Evolutionary conservation across 2,329 filamentous ascomycete species (phyloP), one percentile per base, ranked within the genome.

Genomic region (Teratosphaeriaceae sp.): DNA sequence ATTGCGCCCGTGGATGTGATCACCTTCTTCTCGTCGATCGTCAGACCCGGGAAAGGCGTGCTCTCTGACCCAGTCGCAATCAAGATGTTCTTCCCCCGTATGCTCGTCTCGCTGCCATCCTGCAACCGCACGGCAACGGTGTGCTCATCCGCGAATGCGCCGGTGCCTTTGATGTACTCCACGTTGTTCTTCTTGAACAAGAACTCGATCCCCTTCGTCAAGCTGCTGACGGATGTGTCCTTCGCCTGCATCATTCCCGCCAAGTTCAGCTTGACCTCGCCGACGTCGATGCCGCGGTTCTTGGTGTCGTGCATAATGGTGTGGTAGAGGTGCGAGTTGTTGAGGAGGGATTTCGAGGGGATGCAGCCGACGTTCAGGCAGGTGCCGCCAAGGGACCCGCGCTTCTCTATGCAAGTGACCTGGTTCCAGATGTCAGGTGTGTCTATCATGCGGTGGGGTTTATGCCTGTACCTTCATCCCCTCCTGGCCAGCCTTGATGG

Each of bases 291-390:
- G 65, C 92, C 92, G 66, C 92, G 88, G 71, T 85, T 81, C 74
- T 96, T 95, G 55, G 88, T 90, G 75, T 98, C 92, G 74, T 98
- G 90, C 49, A 94, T 80, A 63, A 96, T 85, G 72, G 89, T 85
- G 75, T 97, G 90, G 77, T 97, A 97, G 48, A 97, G 79, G 69
- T 96, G 88, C 59, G 92, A 96, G 78, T 97, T 97, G 82, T 97
- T 98, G 68, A 98, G 86, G 57, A 98, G 87, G 51, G 92, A 96
- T 74, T 98, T 98, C 54, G 92, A 98, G 55, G 92, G 92, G 65
- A 98, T 98, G 74, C 92, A 98, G 72, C 92, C 92, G 63, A 98
- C 92, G 68, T 98, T 98, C 62, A 98, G 75, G 76, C 92, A 98
- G 62, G 92, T 98, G 66, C 92, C 92, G 62, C 92, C 92, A 59